Conservation (phyloP, 2,329 filamentous ascomycete species). For the Paraconiothyrium sp. region DNA sequence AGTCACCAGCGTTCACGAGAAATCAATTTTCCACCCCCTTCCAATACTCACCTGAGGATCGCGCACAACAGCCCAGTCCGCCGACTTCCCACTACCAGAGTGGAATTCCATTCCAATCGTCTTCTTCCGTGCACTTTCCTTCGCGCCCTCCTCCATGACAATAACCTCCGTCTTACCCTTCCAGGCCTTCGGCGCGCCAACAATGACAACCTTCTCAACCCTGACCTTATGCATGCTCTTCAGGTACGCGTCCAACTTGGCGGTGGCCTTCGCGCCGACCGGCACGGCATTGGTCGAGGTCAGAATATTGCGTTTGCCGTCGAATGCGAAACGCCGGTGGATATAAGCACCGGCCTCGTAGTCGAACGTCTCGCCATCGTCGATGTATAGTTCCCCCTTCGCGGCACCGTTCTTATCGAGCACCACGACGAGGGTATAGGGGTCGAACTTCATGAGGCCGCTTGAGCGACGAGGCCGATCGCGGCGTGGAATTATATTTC, state of each 20-base stretch:
- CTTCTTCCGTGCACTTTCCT: conserved; percentile 53
- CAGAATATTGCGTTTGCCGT: conserved; percentile 64
- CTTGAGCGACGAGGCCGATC: conserved; percentile 87
- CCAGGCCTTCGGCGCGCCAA: conserved; percentile 81
- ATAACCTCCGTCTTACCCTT: conserved; percentile 68
- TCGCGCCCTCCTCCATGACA: conserved; percentile 68
- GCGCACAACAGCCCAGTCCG: conserved; percentile 70
- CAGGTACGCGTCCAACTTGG: conserved; percentile 76
- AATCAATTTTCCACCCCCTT: conserved; percentile 70
- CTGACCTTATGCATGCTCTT: conserved; percentile 80
- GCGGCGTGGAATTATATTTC: conserved; percentile 89
- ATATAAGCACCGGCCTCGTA: conserved; percentile 88
- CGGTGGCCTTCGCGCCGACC: conserved; percentile 58
- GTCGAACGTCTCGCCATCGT: conserved; percentile 94
- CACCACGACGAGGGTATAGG: conserved; percentile 88
- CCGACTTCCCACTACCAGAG: conserved; percentile 62
- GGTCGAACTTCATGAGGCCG: conserved; percentile 91
- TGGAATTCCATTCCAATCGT: conserved; percentile 70
- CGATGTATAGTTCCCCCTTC: conserved; percentile 84
- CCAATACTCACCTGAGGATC: conserved; percentile 70
- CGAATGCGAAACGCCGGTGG: conserved; percentile 79
- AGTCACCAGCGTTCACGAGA: conserved; percentile 37
- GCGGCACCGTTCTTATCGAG: conserved; percentile 75
- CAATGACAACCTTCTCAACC: conserved; percentile 84
- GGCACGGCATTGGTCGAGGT: conserved; percentile 65